Base-by-base conservation (phyloP, 495 filamentous ascomycete species). In the Beverwykella pulmonaria region DNA sequence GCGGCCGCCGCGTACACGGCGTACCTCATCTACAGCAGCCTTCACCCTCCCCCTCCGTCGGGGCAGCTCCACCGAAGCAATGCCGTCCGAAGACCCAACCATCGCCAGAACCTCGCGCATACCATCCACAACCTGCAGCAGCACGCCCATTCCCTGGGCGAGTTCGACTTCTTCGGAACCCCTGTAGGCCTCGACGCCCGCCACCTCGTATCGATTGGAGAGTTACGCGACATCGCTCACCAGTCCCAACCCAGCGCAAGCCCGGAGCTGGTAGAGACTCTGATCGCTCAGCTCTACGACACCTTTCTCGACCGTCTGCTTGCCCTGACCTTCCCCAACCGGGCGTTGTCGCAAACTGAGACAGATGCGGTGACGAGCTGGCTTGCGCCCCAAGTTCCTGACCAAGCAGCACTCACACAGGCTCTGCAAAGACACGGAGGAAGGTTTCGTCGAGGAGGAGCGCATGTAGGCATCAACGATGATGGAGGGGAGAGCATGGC, bases 21-120 rank as follows among this genome's bases (percentile, higher is more conserved):
- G 17, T 76, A 73, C 64, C 50, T 60, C 25, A 23, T 74, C n/a
- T 75, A 73, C 65, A 64, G 26, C 17, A 48, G 46, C 32, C 12
- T 50, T 52, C 36, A 59, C 3, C 20, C 26, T 15, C 36, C 34
- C 19, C 39, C 39, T 44, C 32, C 61, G 1, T 49, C 57, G 23
- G 30, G 12, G 2, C 23, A 32, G 19, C 74, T 89, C 7, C 86
- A 82, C 59, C 76, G 86, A 36, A 85, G 85, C 66, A 87, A 87
- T 71, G 86, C 86, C 1, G 63, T 71, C 3, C 66, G 67, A 46
- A 22, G 66, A 32, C 52, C 55, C 25, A 53, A 53, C 47, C 53
- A 14, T 0, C 62, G 53, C 41, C 10, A 25, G 20, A 49, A 23
- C 23, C 30, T 55, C 1, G 26, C 49, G 29, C 22, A 48, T 17